Evolutionary conservation across 148 eudicot genomes (phyloP), one percentile per base, ranked within the genome.

Genomic region (Spergularia bocconei): DNA sequence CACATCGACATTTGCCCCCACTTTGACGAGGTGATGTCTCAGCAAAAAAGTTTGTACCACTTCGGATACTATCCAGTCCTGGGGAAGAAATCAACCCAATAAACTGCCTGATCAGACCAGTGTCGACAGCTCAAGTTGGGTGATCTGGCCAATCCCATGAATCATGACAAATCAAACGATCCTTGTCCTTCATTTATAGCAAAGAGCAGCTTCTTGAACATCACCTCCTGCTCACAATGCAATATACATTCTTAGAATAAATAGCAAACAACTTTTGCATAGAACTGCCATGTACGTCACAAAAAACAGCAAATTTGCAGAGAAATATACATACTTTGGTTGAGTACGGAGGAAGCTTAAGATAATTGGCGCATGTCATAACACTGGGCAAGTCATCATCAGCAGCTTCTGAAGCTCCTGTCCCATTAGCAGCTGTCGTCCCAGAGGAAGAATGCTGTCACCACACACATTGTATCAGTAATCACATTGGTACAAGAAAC

Each of bases 121-220:
- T 53, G 19, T 21, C 71, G 72, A 44, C 67, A 48, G 61, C 29
- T 73, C 72, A 41, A 20, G 3, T 44, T 11, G 14, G 70, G 61
- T 16, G 55, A 39, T 63, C 56, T 16, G 39, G 67, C 19, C 12
- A 29, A 19, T 44, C 67, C 53, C 47, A 33, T 13, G 63, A 72
- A 64, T 81, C 83, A 87, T 36, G 95, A 90, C 83, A 92, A 84
- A 83, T 92, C 95, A 72, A 92, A 92, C 16, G 97, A 92, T 60
- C 99, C 99, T 74, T 92, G 99, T 48, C 99, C 99, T 85, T 92
- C 98, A 66, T 77, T 88, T 63, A 96, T 96, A 48, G 98, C 99
- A 67, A 87, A 96, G 16, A 96, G 85, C 64, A 96, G 84, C 82
- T 96, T 96, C 97, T 92, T 88, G 85, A 56, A 84, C 98, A 96